Conservation (phyloP, 371 early-diverging fungal genomes). For the Rhizopus arrhizus region DNA sequence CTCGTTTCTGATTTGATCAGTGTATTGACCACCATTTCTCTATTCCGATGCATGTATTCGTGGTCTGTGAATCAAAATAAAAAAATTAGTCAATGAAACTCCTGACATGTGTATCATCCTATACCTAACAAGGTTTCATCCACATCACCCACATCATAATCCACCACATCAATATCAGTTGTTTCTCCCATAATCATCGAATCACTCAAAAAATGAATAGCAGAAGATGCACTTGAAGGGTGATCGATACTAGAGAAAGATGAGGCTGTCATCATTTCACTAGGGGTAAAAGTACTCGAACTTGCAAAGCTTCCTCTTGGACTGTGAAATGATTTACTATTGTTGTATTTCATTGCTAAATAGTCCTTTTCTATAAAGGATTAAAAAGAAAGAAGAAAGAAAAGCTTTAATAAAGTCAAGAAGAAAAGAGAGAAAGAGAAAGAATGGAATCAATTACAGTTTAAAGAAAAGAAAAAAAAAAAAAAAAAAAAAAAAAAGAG, state of each 20-base stretch:
- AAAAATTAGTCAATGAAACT: too few species aligned
- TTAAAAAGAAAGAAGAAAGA: too few species aligned
- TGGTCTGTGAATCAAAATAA: slow-evolving; percentile 30
- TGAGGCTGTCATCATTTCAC: neutral
- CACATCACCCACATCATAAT: slow-evolving; percentile 7
- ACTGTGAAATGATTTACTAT: neutral
- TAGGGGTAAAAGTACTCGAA: slow-evolving; percentile 3
- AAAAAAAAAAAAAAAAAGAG: too few species aligned
- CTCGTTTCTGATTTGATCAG: slow-evolving; percentile 39
- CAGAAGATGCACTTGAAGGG: slow-evolving; percentile 4
- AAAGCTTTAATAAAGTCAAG: too few species aligned
- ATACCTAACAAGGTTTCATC: slow-evolving; percentile 10
- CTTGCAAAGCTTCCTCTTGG: slow-evolving; percentile 13
- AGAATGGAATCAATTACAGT: too few species aligned
- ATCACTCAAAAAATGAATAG: slow-evolving; percentile 4
- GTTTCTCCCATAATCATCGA: neutral
- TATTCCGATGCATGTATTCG: slow-evolving; percentile 37
- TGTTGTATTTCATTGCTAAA: neutral
- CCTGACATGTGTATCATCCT: neutral
- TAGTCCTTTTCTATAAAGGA: too few species aligned
- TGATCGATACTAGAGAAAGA: slow-evolving; percentile 8
- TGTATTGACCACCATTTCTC: slow-evolving; percentile 40
- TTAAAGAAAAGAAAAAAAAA: too few species aligned
- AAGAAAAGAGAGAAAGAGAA: too few species aligned
- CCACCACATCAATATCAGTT: slow-evolving; percentile 6